These are phyloP conservation scores for Tubosaeta sp. DNA, from an alignment of 768 basidiomycete species.

Conservation along the genomic window DNA sequence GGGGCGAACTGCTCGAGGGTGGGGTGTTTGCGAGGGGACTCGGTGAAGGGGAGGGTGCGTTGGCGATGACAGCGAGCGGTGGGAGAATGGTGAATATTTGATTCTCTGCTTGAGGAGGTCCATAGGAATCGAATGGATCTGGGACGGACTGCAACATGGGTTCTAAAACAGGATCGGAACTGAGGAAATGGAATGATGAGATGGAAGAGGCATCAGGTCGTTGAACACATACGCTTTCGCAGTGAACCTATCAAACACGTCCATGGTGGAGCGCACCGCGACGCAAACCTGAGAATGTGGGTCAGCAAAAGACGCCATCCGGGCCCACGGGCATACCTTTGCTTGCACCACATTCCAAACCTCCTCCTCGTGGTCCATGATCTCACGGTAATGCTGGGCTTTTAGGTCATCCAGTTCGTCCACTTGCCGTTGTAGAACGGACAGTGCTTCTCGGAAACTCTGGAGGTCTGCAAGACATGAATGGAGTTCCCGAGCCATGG, in stretches of 20 bases:
- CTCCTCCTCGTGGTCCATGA: constrained; percentile 89
- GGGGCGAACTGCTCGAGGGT: constrained; percentile 35
- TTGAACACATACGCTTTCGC: constrained; percentile 67
- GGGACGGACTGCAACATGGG: constrained; percentile 87
- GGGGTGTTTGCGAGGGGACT: constrained; percentile 51
- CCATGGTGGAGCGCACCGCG: constrained; percentile 85
- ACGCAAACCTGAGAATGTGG: constrained; percentile 57
- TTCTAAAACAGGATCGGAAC: constrained; percentile 86
- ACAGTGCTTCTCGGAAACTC: constrained; percentile 78
- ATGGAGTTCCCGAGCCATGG: constrained; percentile 4
- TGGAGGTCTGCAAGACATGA: constrained; percentile 64
- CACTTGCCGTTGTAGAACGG: constrained; percentile 80
- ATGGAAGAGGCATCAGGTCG: constrained; percentile 3
- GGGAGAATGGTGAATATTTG: constrained; percentile 92
- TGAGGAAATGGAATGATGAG: constrained; percentile 25
- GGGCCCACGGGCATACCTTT: constrained; percentile 48
- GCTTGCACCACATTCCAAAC: constrained; percentile 91
- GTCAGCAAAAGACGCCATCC: constrained; percentile 7
- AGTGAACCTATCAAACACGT: constrained; percentile 84
- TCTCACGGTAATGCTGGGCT: constrained; percentile 79
- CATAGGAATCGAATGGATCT: constrained; percentile 91
- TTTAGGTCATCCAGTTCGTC: constrained; percentile 89
- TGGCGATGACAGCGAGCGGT: constrained; percentile 74
- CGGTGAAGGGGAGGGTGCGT: constrained; percentile 53
- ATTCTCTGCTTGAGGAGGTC: constrained; percentile 80